Base-by-base conservation (phyloP, 768 basidiomycete species). In the Porpolomopsis calyptriformis region DNA sequence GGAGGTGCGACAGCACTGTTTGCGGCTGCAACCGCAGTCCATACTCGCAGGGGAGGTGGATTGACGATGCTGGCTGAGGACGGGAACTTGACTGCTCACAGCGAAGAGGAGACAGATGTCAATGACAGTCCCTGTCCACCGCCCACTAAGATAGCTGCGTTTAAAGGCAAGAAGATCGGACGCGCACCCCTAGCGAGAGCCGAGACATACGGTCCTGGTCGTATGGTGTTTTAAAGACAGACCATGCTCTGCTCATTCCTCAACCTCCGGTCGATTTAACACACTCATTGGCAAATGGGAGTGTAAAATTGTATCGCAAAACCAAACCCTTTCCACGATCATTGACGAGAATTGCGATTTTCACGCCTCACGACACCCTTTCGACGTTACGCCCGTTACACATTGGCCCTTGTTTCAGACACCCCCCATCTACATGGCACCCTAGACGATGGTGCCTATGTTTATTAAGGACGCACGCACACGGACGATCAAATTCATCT, bases 91-190 rank as follows among this genome's bases (percentile, higher is more conserved):
- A 74, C 74, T 9, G 65, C 69, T 18, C 47, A 52, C 25, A 52
- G 47, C 31, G 43, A 45, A 24, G 85, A 87, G 33, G 85, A 85
- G 47, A 84, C 82, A 36, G 85, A 87, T 53, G 61, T 87, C 36
- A 87, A 85, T 11, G 87, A 86, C 55, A 91, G 88, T 55, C 90
- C 90, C 4, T 94, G 90, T 64, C 87, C 87, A 2, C 82, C 86
- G 39, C 79, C 83, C 9, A 77, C 72, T 26, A 85, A 82, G 57
- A 66, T 64, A 33, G 60, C 64, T 36, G 61, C 65, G 18, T 70
- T 76, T 45, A 80, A 81, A 60, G 69, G 64, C 56, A 85, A 79
- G 64, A 80, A 77, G 61, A 51, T 70, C 16, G 65, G 58, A 20
- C 70, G 74, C 31, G 65, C 58, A 23, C 70, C 74, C 10, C 64